Conservation (phyloP, 225 moss, liverwort and hornwort genomes). For the Pseudisothecium myosuroides region DNA sequence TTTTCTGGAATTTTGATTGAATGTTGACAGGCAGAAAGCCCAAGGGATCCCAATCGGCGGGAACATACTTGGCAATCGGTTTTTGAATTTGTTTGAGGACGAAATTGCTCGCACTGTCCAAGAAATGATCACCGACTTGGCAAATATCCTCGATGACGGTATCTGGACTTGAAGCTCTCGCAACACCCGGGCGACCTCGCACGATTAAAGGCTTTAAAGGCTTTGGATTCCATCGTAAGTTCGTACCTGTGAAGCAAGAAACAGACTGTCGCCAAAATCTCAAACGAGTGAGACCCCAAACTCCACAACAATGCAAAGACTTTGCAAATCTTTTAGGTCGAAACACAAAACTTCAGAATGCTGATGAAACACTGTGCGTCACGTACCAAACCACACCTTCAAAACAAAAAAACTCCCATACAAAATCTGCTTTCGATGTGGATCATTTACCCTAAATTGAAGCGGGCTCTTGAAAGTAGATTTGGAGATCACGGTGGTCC, state of each 20-base stretch:
- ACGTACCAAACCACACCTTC: not conserved
- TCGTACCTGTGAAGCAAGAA: slow-evolving; percentile 5
- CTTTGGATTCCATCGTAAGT: not conserved
- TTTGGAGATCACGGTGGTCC: not conserved
- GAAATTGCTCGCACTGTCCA: slow-evolving; percentile 44
- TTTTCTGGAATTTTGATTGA: slow-evolving; percentile 37
- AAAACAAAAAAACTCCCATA: not conserved
- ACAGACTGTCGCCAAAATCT: slow-evolving; percentile 4
- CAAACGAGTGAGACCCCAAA: not conserved
- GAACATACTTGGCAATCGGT: slow-evolving; percentile 35
- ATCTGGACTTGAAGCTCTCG: not conserved
- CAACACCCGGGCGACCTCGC: not conserved
- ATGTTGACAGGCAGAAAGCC: slow-evolving; percentile 46
- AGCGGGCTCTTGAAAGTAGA: not conserved
- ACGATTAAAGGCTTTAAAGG: not conserved
- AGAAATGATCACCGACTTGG: slow-evolving; percentile 22
- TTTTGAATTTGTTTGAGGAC: slow-evolving; percentile 23
- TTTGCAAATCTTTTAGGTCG: not conserved
- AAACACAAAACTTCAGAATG: not conserved
- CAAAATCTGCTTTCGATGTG: not conserved
- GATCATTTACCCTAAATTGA: not conserved
- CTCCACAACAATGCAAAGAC: not conserved
- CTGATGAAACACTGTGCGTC: not conserved
- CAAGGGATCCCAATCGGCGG: slow-evolving; percentile 43
- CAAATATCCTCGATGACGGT: slow-evolving; percentile 9